Evolutionary conservation across 179 eudicot genomes (phyloP).

Genomic region (Heliamphora pulchella): DNA sequence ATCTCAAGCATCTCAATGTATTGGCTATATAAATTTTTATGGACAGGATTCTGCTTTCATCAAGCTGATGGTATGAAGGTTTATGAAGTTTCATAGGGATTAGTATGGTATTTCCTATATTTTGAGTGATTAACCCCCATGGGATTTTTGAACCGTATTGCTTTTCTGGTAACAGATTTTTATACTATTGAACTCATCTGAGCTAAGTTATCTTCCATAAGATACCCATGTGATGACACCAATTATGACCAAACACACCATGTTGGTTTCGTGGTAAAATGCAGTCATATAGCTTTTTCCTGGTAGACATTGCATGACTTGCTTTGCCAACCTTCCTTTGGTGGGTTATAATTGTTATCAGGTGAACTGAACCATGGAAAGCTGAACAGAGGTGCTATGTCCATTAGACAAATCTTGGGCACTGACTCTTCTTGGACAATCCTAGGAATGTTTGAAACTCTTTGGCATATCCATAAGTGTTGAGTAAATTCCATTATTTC

Average conservation of each 20-base stretch:
- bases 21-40: background rate
- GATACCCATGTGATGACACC: background rate
- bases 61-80: background rate
- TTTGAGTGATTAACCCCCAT: background rate
- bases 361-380: background rate
- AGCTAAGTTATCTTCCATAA: background rate
- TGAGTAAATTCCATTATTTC: background rate
- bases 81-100: background rate
- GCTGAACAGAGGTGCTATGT: background rate
- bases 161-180: background rate
- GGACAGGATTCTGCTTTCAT: background rate
- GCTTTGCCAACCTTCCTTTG: slow-evolving; percentile 4
- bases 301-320: background rate
- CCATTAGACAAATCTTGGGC: background rate
- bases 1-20: slow-evolving; percentile 4
- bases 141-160: background rate
- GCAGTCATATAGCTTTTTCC: background rate
- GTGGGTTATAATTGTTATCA: background rate
- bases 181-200: background rate
- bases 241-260: background rate
- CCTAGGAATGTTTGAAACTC: background rate
- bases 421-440: slow-evolving; percentile 2
- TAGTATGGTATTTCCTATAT: background rate
- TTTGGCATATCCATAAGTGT: background rate
- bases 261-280: background rate